Evolutionary conservation across 257 asterid species (phyloP), one percentile per base, ranked within the genome.

Genomic region (Anisodus acutangulus): DNA sequence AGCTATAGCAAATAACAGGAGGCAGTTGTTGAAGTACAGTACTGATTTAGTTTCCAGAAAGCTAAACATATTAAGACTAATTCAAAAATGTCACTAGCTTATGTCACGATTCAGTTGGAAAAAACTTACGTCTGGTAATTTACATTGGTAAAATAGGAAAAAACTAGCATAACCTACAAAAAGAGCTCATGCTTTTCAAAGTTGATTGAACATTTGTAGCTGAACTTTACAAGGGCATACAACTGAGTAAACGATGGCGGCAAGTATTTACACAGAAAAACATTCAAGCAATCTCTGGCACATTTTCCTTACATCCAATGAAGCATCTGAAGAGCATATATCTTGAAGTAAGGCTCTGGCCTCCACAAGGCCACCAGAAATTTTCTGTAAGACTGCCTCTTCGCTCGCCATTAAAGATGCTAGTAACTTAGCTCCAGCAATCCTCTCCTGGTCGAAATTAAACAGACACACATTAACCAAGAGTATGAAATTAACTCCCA

Each of bases 321-420:
- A 41, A 41, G 45, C 6, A 85, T 95, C 95, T 9, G 93, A 79
- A 31, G 85, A 58, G 19, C 91, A 85, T 41, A 95, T 83, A 15
- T 76, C 85, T 86, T 74, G 87, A 82, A 95, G 99, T 88, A 90
- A 86, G 3, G 85, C 8, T 81, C 90, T 91, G 39, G 96, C 98
- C 82, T 92, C 91, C 22, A 91, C 64, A 57, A 95, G 90, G 15
- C 93, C 93, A 1, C 67, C 83, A 1, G 94, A 88, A 76, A 95
- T 89, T 84, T 88, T 90, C 26, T 89, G 89, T 3, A 95, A 85
- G 12, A 95, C 93, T 80, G 87, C 90, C 83, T 94, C 97, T 74
- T 95, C 98, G 41, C 95, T 88, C 47, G 93, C 97, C 97, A 94
- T 93, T 19, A 95, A 88, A 78, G 92, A 89, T 78, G 90, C 92